Base-by-base conservation (phyloP, 441 rosid genomes). In the Brassica balearica region DNA sequence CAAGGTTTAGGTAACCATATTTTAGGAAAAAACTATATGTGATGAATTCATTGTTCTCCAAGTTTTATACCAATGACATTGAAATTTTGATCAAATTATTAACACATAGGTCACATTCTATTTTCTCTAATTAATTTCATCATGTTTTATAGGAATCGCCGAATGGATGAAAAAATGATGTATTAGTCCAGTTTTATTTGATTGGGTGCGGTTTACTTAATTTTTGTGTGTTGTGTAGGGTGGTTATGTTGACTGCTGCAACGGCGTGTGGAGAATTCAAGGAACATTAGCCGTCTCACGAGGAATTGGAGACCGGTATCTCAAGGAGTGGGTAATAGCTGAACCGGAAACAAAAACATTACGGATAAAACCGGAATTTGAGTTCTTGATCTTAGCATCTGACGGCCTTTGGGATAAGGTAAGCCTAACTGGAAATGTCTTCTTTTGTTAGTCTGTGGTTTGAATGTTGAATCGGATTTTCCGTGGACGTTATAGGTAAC, bases 351-450 rank as follows among this genome's bases (percentile, higher is more conserved):
- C 96, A 0, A 87, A 68, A 80, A 43, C 82, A 38, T 64, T 89
- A 34, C 74, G 17, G 78, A 85, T 93, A 23, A 66, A 80, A 53
- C 85, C 91, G 0, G 91, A 86, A 15, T 70, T 78, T 5, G 98
- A 96, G 82, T 91, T 96, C 88, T 82, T 96, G 84, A 91, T 96
- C 80, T 80, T 95, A 72, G 98, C 97, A 4, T 95, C 98, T 3
- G 99, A 93, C 72, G 99, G 98, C 23, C 81, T 96, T 19, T 96
- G 99, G 99, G 95, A 93, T 46, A 96, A 90, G 93, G 99, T 95
- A 84, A 68, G 36, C 38, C 5, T 20, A 19, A 6, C 29, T 36
- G 9, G 41, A 29, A 36, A 36, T 36, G 41, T 36, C 41, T 36
- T 8, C 6, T 12, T 51, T 55, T 25, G 20, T 46, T 29, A 29